A percentile compares a stretch with the other conserved stretches of the same genome.
Evolutionary conservation across 176 grass and related monocot species (phyloP).

Genomic region (Avena insularis): DNA sequence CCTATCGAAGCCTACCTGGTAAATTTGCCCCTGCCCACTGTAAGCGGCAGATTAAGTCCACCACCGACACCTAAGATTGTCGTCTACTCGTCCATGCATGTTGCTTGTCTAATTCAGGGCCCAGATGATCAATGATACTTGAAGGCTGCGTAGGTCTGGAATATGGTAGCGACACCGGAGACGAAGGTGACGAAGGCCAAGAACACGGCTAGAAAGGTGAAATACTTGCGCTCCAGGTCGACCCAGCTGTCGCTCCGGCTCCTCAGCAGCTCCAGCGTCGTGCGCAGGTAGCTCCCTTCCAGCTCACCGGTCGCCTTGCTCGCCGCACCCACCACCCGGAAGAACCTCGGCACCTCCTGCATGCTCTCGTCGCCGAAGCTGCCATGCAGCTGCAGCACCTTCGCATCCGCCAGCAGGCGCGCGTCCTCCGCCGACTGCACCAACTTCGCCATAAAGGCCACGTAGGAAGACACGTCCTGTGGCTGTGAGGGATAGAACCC

Average conservation of each 20-base stretch:
- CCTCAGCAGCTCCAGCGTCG: neutral
- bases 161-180: neutral
- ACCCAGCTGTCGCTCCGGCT: neutral
- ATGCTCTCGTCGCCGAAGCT: slow-evolving; percentile 2
- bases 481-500: no score
- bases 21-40: no score
- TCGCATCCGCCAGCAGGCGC: slow-evolving; percentile 27
- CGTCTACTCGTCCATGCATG: no score
- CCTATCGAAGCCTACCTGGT: no score
- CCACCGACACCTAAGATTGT: no score
- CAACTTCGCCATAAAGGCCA: slow-evolving; percentile 50
- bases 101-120: no score
- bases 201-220: neutral
- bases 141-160: neutral
- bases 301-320: neutral
- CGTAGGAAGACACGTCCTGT: slow-evolving; percentile 45
- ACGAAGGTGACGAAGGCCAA: neutral
- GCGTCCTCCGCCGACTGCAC: slow-evolving; percentile 53
- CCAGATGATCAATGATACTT: neutral
- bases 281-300: slow-evolving; percentile 14
- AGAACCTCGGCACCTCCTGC: neutral
- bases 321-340: no score
- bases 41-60: no score
- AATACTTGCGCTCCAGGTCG: neutral
- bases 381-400: slow-evolving; percentile 32